These are phyloP conservation scores for Lathyrus sativus DNA, from an alignment of 306 rosid genomes.

Conservation along the genomic window DNA sequence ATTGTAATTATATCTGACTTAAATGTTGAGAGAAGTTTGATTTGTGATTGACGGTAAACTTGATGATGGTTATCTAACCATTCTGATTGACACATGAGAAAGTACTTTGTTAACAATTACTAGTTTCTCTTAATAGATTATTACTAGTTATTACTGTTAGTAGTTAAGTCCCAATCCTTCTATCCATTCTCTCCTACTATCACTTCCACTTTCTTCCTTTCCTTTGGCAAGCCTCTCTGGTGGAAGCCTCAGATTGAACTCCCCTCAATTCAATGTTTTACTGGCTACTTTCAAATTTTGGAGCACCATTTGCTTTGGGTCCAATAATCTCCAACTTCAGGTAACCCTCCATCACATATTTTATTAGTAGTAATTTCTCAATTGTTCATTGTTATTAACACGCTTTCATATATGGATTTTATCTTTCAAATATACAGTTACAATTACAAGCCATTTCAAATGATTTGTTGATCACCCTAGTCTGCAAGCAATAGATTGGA, in stretches of 20 bases:
- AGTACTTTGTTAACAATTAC: not conserved
- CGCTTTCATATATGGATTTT: not conserved
- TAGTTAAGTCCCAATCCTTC: not conserved
- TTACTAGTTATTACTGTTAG: not conserved
- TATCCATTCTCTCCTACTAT: not conserved
- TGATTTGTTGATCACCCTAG: not conserved
- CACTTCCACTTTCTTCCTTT: not conserved
- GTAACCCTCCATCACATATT: constrained; percentile 8
- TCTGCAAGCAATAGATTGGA: constrained; percentile 1
- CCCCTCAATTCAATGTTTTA: not conserved
- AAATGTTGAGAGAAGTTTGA: constrained; percentile 8
- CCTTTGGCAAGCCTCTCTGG: not conserved
- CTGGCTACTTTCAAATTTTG: not conserved
- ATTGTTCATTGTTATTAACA: constrained; percentile 2
- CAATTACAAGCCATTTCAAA: not conserved
- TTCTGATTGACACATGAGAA: not conserved
- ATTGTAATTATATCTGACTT: not conserved
- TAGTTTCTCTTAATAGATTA: not conserved
- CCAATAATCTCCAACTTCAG: not conserved
- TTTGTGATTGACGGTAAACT: not conserved
- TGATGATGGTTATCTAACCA: not conserved
- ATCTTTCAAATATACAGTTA: not conserved
- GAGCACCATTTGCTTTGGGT: not conserved
- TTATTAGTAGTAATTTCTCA: not conserved
- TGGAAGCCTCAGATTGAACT: not conserved